Base-by-base conservation (phyloP, 2,329 filamentous ascomycete genomes). In the Parastagonospora avenae region DNA sequence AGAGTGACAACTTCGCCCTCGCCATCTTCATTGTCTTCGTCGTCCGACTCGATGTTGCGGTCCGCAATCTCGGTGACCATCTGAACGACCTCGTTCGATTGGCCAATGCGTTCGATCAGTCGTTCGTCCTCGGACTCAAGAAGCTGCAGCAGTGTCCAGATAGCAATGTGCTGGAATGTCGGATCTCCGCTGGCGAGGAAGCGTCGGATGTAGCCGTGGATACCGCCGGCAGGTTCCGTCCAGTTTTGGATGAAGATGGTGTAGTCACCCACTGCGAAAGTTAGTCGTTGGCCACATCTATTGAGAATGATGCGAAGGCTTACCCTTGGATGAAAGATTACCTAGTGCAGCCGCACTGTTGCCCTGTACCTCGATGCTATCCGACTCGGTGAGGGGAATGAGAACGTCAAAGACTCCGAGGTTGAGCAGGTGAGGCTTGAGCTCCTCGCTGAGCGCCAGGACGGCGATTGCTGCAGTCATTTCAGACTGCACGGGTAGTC, bases 401-500 rank as follows among this genome's bases (percentile, higher is more conserved):
- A 99, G 78, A 10, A 97, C 92, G 68, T 97, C 94, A 68, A 97
- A 97, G 1, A 99, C 93, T 16, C 93, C 94, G 2, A 97, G 82
- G 54, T 91, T 92, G 47, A 99, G 79, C 10, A 99, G 82, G 69
- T 96, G 90, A 4, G 90, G 86, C 77, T 99, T 99, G 51, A 99
- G 83, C 58, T 99, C 94, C 66, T 99, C 94, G 64, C 93, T 97
- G 44, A 99, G 79, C 14, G 94, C 94, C 57, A 99, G 82, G 11
- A 99, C 94, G 32, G 94, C 94, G 74, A 99, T 97, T 1, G 94
- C 94, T n/a, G 94, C 94, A 4, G 94, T 99, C 94, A 99, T 99
- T 75, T 99, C 94, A 2, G 92, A 97, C 73, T 99, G 94, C 2
- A 99, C 94, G 33, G 90, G 93, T 42, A 97, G 83, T 0, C 94